A percentile compares a stretch with the other conserved stretches of the same genome.
phyloP scores from a whole-genome alignment of 306 rosid genomes.

The Amphicarpaea edgeworthii region DNA sequence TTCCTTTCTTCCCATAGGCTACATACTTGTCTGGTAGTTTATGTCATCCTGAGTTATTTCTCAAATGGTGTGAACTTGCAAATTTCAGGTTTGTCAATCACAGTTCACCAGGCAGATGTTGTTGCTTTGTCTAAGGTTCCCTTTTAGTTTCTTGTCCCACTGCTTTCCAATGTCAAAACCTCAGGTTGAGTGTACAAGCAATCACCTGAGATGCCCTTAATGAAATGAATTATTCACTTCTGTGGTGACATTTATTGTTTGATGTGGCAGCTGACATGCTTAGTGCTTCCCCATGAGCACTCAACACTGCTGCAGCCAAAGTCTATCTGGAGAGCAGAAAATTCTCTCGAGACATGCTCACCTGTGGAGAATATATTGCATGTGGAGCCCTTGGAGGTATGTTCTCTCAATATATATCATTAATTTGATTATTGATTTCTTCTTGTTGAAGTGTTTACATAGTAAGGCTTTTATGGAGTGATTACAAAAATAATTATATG shows the following conservation, averaged over 20 bases:
- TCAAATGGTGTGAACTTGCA: constrained; percentile 37
- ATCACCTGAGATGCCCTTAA: constrained; percentile 24
- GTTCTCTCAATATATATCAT: constrained; percentile 36
- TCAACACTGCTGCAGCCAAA: constrained; percentile 67
- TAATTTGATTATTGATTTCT: constrained; percentile 43
- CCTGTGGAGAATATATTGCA: constrained; percentile 84
- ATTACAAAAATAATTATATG: constrained; percentile 21
- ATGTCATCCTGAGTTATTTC: constrained; percentile 28
- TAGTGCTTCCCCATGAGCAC: constrained; percentile 76
- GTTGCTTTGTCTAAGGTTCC: constrained; percentile 81
- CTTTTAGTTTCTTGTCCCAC: constrained; percentile 30
- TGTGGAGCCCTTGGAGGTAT: constrained; percentile 85
- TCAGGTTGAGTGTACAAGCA: constrained; percentile 40
- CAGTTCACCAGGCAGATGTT: constrained; percentile 70
- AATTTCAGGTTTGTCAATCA: constrained; percentile 66
- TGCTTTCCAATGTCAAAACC: constrained; percentile 42
- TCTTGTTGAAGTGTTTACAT: constrained; percentile 2
- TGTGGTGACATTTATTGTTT: constrained; percentile 45
- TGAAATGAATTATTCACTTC: constrained; percentile 38
- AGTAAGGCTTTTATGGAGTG: constrained; percentile 26
- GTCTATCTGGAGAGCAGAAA: constrained; percentile 76
- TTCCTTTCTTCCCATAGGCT: constrained; percentile 16
- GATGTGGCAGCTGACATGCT: constrained; percentile 80
- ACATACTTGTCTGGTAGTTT: constrained; percentile 23
- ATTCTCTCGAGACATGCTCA: constrained; percentile 62